Evolutionary conservation across 352 stramenopile genomes (phyloP), one percentile per base, ranked within the genome.

Genomic region (Albugo candida): DNA sequence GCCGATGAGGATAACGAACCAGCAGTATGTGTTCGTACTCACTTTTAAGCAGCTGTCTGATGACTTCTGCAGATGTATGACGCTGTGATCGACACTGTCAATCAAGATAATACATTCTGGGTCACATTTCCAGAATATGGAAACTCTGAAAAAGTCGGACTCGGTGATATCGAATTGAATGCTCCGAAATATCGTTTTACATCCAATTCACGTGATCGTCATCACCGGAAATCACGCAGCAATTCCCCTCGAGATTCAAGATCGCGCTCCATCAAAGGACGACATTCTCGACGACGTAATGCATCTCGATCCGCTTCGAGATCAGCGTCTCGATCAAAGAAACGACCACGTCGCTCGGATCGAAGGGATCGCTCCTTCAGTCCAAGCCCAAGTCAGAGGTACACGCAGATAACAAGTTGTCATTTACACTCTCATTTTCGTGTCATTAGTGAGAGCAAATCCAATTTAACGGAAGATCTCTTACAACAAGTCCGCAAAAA

Each of bases 41-140:
- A 46, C 24, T 37, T 14, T 55, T 5, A 3, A 24, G 3, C 20
- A 24, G 38, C 17, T 43, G 3, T 24, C 20, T 8, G 8, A 43
- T 8, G 38, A 24, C 13, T 0, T 43, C 19, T 11, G 35, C 36
- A 89, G 77, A 87, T 86, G 94, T 98, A 98, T 56, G 91, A 97
- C 43, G 93, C 89, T 2, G 75, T 96, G 6, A 94, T 98, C 43
- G 91, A 97, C 59, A 74, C 78, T 16, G 82, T 97, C 0, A 77
- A 96, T 48, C 70, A 88, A 53, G 62, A 64, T 49, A 66, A 85
- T 48, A 38, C 79, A 46, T 89, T 68, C 44, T 86, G 71, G 76
- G 76, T 97, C 2, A 94, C 87, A 11, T 98, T 98, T 61, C 80
- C 89, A 4, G 87, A 97, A 57, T 98, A 98, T 68, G 93, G 92